Base-by-base conservation (phyloP, 768 basidiomycete genomes). In the Tephrocybe rancida region DNA sequence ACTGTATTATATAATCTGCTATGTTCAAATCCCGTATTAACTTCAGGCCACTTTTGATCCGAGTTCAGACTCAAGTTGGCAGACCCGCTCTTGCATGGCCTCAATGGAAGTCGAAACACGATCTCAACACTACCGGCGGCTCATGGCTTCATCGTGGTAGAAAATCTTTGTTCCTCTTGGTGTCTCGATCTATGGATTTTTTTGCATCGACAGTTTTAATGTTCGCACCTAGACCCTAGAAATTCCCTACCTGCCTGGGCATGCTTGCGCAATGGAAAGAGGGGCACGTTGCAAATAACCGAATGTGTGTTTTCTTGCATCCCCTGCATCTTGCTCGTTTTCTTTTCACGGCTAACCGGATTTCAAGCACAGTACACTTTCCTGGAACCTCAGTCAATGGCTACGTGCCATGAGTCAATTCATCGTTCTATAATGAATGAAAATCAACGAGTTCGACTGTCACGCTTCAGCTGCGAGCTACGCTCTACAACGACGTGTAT, bases 401-500 rank as follows among this genome's bases (percentile, higher is more conserved):
- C 35, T 9, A 37, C 44, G 37, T 47, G 9, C 49, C 50, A 58
- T 58, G 56, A 54, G 60, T 62, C 54, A 60, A 51, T 57, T 55
- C 55, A 55, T 61, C 26, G 22, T 58, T 54, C 41, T 26, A 21
- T 50, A 55, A 61, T 57, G 57, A 61, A 63, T 61, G 57, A 61
- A 57, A 11, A 34, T 44, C 54, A 55, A 54, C 38, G 50, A 51
- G 50, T 52, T 47, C 26, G 41, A 48, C 18, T 38, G 25, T 43
- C 48, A 55, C 48, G 48, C 48, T 48, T 44, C 45, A 34, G 27
- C 35, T 50, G 46, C 51, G 51, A 51, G 45, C 11, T 37, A 50
- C 32, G 26, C 24, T 29, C 48, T 10, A 1, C 16, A 25, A 16
- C 35, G 27, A 48, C 43, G 18, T 29, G 35, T 57, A 63, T 62